phyloP scores from a whole-genome alignment of 768 basidiomycete species.

The Rhodosporidiobolus odoratus region DNA sequence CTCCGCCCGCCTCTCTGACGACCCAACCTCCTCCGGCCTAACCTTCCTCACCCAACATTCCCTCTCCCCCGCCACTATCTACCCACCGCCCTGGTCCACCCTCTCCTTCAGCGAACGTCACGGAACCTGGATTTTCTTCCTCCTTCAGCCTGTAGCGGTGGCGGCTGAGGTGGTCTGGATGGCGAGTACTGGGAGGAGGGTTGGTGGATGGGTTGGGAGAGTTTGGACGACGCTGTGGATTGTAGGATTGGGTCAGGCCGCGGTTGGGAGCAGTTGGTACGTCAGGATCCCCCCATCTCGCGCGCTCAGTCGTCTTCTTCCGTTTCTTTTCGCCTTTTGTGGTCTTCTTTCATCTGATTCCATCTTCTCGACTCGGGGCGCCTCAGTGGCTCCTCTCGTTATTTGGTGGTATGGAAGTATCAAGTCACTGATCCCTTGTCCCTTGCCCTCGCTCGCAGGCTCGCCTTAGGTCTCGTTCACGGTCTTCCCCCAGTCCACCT shows the following conservation, averaged over 20 bases:
- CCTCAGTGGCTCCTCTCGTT: no score
- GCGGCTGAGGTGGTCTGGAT: conserved; percentile 5
- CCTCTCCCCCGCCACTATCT: conserved; percentile 3
- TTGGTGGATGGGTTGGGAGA: conserved; percentile 6
- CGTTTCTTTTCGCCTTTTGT: neutral
- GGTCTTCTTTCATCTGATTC: neutral
- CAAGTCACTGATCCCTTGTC: neutral
- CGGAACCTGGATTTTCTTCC: conserved; percentile 35
- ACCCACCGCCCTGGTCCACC: neutral
- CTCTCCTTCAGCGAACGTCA: conserved; percentile 18
- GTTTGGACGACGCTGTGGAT: conserved; percentile 20
- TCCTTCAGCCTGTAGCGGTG: conserved; percentile 21
- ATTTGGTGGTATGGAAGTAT: no score
- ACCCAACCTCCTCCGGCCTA: neutral
- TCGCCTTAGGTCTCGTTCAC: conserved; percentile 26
- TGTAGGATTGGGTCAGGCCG: conserved; percentile 6
- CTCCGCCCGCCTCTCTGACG: conserved; percentile 6
- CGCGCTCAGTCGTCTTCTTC: no score
- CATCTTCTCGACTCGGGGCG: neutral
- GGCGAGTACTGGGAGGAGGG: neutral
- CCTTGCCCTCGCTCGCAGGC: neutral
- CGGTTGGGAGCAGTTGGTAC: conserved; percentile 23
- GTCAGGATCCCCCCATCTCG: no score
- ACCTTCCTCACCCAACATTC: neutral
- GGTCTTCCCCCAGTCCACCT: conserved; percentile 14